Base-by-base conservation (phyloP, 208 protist species). In the Acanthamoeba culbertsoni region DNA sequence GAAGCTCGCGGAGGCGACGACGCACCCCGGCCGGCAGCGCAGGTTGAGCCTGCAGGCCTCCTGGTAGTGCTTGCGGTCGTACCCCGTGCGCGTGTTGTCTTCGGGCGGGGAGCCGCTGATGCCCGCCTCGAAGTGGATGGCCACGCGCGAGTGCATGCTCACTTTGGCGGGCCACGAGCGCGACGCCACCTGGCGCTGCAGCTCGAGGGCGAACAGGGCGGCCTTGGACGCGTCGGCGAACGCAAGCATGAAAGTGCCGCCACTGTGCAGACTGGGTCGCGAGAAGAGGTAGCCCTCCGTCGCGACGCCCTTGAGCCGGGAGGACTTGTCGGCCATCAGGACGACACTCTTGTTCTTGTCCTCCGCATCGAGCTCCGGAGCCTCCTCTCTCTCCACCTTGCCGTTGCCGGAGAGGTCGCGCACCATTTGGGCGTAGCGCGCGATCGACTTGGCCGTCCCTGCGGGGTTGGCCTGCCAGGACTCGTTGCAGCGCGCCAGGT, bases 401-500 rank as follows among this genome's bases (percentile, higher is more conserved):
- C 12, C 20, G 55, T 62, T 62, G 55, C 55, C 55, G 55, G 23
- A 33, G 55, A 84, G 71, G 26, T 45, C 26, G 43, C 71, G 71
- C 26, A 82, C 43, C 16, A 82, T 6, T n/a, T 82, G 8, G 71
- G 42, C 71, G 43, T 26, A 82, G 71, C 71, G 71, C n/a, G n/a
- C 16, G 71, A 82, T 82, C 42, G 71, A 35, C 71, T 82, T 82
- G 71, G 71, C 71, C 0, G 71, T 14, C 42, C 71, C 71, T 10
- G 71, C 71, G 18, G 71, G 20, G 43, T 53, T 82, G 71, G 18
- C 35, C 40, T 82, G 71, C 71, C 71, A 82, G 23, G 71, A 48
- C 71, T 82, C 71, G 71, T 82, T 82, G 71, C 37, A 82, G 2
- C 71, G 71, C 3, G 71, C 71, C 42, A 82, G 71, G n/a, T 82